Evolutionary conservation across 2,329 filamentous ascomycete species (phyloP).

Genomic region (Pseudogymnoascus sp.): DNA sequence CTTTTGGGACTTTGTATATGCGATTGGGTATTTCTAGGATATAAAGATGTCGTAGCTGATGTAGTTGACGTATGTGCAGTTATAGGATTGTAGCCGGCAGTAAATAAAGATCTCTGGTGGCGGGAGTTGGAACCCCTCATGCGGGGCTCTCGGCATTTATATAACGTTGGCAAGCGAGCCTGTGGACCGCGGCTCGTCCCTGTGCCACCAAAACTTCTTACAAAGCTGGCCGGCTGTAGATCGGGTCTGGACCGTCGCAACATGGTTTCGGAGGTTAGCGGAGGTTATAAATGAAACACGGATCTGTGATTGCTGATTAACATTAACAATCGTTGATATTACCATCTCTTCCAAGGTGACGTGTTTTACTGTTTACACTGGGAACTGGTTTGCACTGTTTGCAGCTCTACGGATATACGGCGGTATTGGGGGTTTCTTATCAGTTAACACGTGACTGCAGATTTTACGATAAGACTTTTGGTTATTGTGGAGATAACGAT

Average conservation of each 20-base stretch:
- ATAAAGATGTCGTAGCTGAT: not conserved
- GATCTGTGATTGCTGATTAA: not conserved
- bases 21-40: not conserved
- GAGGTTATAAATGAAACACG: not conserved
- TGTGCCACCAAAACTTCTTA: not conserved
- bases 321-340: not conserved
- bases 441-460: not conserved
- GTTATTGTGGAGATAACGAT: not conserved
- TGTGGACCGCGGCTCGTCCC: not conserved
- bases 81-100: not conserved
- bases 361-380: not conserved
- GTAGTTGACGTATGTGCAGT: not conserved
- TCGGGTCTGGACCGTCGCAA: not conserved
- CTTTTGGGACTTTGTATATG: not conserved
- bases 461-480: not conserved
- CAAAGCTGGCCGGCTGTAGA: not conserved
- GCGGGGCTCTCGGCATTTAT: conserved; percentile 2
- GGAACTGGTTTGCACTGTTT: too few relatives aligned
- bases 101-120: conserved; percentile 5
- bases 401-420: not conserved
- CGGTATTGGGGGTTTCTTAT: not conserved
- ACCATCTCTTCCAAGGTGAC: not conserved
- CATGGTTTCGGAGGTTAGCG: not conserved
- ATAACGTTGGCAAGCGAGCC: not conserved
- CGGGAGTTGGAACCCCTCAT: not conserved